Conservation (phyloP, 371 early-diverging fungal species). For the Zopfochytrium polystomum region DNA sequence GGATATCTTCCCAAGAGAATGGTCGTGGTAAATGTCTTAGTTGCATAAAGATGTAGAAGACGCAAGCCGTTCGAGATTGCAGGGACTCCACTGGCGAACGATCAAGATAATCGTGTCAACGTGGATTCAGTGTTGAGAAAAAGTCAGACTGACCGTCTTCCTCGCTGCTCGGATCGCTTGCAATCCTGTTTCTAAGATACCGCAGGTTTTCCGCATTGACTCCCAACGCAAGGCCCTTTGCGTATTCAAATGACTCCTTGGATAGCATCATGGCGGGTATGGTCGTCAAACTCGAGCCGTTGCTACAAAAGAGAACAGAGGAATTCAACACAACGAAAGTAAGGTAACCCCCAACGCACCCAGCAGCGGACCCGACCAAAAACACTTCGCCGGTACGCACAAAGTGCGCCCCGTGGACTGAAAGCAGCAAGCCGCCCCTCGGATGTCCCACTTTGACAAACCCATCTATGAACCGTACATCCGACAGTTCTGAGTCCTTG, state of each 20-base stretch:
- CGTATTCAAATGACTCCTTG: not conserved
- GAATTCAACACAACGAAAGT: no score
- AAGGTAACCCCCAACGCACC: not conserved
- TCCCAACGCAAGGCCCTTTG: not conserved
- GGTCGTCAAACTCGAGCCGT: slow-evolving; percentile 1
- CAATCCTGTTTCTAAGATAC: slow-evolving; percentile 4
- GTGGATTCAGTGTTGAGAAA: no score
- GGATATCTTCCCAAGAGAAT: not conserved
- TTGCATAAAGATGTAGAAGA: slow-evolving; percentile 19
- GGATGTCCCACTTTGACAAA: no score
- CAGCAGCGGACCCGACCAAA: slow-evolving; percentile 12
- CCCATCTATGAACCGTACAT: no score
- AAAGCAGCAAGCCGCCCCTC: slow-evolving; percentile 8
- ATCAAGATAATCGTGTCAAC: no score
- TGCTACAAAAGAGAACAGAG: no score
- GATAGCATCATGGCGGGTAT: slow-evolving; percentile 3
- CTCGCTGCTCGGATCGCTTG: not conserved
- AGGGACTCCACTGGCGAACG: no score
- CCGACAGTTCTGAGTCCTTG: no score
- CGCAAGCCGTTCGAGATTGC: no score
- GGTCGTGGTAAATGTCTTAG: not conserved
- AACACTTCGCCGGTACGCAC: slow-evolving; percentile 5
- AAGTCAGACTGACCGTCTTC: slow-evolving; percentile 3
- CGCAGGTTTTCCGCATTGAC: slow-evolving; percentile 3
- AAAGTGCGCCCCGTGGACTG: slow-evolving; percentile 21